Base-by-base conservation (phyloP, 2,329 filamentous ascomycete species). In the Penicillium sp. region DNA sequence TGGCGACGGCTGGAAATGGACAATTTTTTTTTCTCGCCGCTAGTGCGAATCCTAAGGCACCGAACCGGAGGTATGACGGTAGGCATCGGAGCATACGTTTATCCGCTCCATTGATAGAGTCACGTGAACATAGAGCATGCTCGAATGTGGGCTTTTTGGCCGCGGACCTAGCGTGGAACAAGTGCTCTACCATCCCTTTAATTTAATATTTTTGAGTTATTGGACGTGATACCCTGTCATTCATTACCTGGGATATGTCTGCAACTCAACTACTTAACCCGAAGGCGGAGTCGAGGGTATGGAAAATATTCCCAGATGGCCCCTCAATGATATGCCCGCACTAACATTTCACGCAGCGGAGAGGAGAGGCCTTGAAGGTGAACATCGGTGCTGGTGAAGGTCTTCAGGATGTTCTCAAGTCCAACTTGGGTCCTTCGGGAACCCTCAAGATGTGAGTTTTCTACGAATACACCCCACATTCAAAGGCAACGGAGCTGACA, bases 361-460 rank as follows among this genome's bases (percentile, higher is more conserved):
- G 94, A 82, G 94, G 91, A 77, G 94, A 99, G 86, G 94, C 94
- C 82, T 82, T 99, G 61, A 86, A 85, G 77, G 92, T 97, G 77
- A 99, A 99, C 82, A 97, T 99, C 79, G 91, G 84, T 71, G 94
- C 94, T 64, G 94, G 93, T 71, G 92, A 97, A 79, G 94, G 94
- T 70, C 81, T 92, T 62, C 87, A 92, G 73, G 85, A 96, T 90
- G 94, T 99, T 50, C 83, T 99, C 73, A 93, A 94, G 77, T 97
- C 93, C 51, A 99, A 99, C 77, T 76, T 99, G 66, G 94, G 94
- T 68, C 94, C 94, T 55, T 84, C 90, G 67, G 94, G 93, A 63
- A 97, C 93, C 37, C 88, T 97, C 69, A 97, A 97, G 82, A 97
- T 97, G 93, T 93, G 76, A 50, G 77, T 71, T 19, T 10, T 47